A percentile compares a stretch with the other conserved stretches of the same genome.
Evolutionary conservation across 2,329 filamentous ascomycete genomes (phyloP).

Genomic region (Alternaria incomplexa): DNA sequence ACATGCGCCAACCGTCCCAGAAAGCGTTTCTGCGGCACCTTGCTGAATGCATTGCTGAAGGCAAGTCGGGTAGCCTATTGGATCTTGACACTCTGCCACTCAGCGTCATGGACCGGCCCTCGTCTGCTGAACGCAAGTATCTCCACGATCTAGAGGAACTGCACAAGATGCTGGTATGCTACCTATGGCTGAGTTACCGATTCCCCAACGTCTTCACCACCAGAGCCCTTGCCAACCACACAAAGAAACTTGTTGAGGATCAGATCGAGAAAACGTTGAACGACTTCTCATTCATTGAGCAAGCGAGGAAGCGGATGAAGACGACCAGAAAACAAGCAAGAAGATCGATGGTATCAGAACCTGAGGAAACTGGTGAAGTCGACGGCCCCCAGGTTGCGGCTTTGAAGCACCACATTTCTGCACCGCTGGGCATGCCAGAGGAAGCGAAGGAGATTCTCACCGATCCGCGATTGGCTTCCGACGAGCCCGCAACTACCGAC

Average conservation of each 20-base stretch:
- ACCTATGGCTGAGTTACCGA: slow-evolving; percentile 92
- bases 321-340: slow-evolving; percentile 9
- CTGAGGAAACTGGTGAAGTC: neutral
- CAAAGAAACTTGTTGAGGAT: slow-evolving; percentile 77
- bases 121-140: slow-evolving; percentile 59
- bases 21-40: slow-evolving; percentile 65
- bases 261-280: slow-evolving; percentile 71
- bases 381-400: neutral
- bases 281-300: slow-evolving; percentile 57
- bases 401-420: neutral
- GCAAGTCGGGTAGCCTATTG: slow-evolving; percentile 70
- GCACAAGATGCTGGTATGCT: slow-evolving; percentile 82
- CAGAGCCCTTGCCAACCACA: slow-evolving; percentile 76
- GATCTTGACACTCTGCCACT: slow-evolving; percentile 74
- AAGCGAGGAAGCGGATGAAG: slow-evolving; percentile 10
- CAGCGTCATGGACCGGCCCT: slow-evolving; percentile 69
- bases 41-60: slow-evolving; percentile 72
- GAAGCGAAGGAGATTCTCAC: slow-evolving; percentile 23
- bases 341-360: slow-evolving; percentile 4
- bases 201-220: slow-evolving; percentile 81
- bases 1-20: slow-evolving; percentile 57
- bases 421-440: slow-evolving; percentile 12
- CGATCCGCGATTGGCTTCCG: slow-evolving; percentile 14
- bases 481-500: slow-evolving; percentile 5
- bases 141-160: slow-evolving; percentile 75